Percentiles rank a stretch among this genome's conserved stretches.
Evolutionary conservation across 1,284 basidiomycete species (phyloP).

Genomic region (Apiotrichum gamsii): DNA sequence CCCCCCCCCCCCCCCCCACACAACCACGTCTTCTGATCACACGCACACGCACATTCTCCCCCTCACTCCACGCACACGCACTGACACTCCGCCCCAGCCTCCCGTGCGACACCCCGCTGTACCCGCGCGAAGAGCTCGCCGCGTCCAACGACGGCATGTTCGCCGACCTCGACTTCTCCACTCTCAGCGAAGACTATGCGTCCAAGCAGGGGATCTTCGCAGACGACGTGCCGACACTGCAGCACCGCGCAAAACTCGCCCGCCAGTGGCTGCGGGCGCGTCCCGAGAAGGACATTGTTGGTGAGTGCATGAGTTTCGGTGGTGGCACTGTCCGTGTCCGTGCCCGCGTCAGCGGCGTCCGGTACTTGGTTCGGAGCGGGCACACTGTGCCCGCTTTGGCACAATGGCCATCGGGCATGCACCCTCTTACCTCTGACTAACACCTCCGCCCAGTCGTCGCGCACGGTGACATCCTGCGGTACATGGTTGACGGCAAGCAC

Average conservation of each 20-base stretch:
- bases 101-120: conserved; percentile 43
- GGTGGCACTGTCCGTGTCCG: too few species aligned
- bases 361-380: too few species aligned
- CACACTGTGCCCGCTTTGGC: too few species aligned
- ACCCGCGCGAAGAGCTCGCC: conserved; percentile 31
- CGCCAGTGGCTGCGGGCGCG: conserved; percentile 40
- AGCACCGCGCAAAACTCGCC: conserved; percentile 33
- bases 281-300: conserved; percentile 44
- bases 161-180: conserved; percentile 40
- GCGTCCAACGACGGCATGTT: conserved; percentile 38
- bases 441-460: conserved; percentile 39
- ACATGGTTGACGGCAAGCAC: conserved; percentile 36
- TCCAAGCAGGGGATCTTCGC: conserved; percentile 42
- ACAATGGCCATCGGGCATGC: too few species aligned
- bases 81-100: conserved; percentile 19
- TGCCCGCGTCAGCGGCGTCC: too few species aligned
- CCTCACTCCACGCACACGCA: not conserved
- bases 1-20: not conserved
- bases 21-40: too few species aligned
- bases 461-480: conserved; percentile 46
- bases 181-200: conserved; percentile 35
- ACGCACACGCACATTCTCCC: too few species aligned
- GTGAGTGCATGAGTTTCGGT: too few species aligned
- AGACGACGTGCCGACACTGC: conserved; percentile 22
- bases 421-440: too few species aligned